Percentiles rank a stretch among this genome's conserved stretches.
phyloP scores from a whole-genome alignment of 2,329 filamentous ascomycete species.

The Alternaria hordeiaustralica region DNA sequence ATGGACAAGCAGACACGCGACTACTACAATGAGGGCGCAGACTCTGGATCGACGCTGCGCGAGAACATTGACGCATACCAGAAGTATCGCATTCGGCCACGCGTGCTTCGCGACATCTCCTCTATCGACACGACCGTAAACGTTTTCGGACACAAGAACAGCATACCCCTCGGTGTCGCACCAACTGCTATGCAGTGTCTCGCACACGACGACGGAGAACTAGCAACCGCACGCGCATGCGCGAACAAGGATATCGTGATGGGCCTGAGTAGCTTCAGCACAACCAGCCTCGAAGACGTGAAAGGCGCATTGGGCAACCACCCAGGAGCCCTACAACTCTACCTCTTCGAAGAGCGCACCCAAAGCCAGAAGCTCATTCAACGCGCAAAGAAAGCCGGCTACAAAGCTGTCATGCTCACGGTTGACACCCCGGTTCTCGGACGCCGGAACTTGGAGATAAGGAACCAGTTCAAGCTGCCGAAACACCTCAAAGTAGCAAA shows the following conservation, averaged over 20 bases:
- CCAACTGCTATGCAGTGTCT: conserved; percentile 53
- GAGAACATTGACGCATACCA: conserved; percentile 39
- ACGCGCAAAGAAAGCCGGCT: conserved; percentile 33
- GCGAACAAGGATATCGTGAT: conserved; percentile 46
- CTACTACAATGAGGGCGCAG: conserved; percentile 38
- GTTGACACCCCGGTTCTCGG: conserved; percentile 36
- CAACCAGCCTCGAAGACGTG: conserved; percentile 51
- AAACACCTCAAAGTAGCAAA: conserved; percentile 31
- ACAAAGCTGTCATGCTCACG: conserved; percentile 34
- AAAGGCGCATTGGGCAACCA: conserved; percentile 54
- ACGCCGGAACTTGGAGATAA: conserved; percentile 29
- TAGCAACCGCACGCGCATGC: conserved; percentile 51
- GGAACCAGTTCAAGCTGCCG: conserved; percentile 35
- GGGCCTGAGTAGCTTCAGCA: conserved; percentile 50
- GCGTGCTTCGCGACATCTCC: conserved; percentile 50
- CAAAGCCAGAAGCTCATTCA: conserved; percentile 28
- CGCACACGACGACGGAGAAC: conserved; percentile 53
- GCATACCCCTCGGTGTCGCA: conserved; percentile 52
- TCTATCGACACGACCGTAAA: conserved; percentile 45
- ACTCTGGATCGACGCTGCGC: conserved; percentile 28
- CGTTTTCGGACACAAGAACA: conserved; percentile 23
- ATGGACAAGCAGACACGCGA: conserved; percentile 43
- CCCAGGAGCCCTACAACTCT: conserved; percentile 48
- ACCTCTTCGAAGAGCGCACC: conserved; percentile 49
- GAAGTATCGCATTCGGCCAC: conserved; percentile 41